A percentile compares a stretch with the other conserved stretches of the same genome.
Evolutionary conservation across 345 rosid genomes (phyloP).

Genomic region (Rubroshorea leprosula): DNA sequence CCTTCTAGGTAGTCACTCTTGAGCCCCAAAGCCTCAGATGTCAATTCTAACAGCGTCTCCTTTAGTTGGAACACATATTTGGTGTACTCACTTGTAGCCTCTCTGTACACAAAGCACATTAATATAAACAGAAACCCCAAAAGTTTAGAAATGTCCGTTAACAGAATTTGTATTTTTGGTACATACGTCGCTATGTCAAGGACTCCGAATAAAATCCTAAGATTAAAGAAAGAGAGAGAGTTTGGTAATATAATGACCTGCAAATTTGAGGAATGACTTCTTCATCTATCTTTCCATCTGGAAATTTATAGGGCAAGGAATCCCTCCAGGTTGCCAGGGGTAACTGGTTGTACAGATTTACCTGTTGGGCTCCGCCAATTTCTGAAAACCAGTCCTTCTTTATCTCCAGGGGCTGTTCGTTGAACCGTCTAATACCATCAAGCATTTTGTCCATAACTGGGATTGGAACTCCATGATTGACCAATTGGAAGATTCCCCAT

Average conservation of each 20-base stretch:
- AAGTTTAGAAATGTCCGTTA: too few species aligned
- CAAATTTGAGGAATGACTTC: slow-evolving; percentile 26
- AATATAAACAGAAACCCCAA: too few species aligned
- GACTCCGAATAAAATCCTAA: too few species aligned
- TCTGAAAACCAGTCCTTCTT: slow-evolving; percentile 36
- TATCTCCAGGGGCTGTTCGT: slow-evolving; percentile 28
- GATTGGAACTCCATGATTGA: too few species aligned
- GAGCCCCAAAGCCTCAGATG: slow-evolving; percentile 41
- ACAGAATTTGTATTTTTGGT: too few species aligned
- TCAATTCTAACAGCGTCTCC: slow-evolving; percentile 21
- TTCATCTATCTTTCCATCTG: slow-evolving; percentile 27
- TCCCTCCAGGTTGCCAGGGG: slow-evolving; percentile 32
- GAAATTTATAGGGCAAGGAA: slow-evolving; percentile 28
- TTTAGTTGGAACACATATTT: slow-evolving; percentile 21
- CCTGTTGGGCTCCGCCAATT: slow-evolving; percentile 19
- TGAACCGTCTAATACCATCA: slow-evolving; percentile 27
- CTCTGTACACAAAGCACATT: slow-evolving; percentile 13
- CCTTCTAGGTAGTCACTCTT: slow-evolving; percentile 20
- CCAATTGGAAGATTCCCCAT: too few species aligned
- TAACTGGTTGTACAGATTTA: not conserved
- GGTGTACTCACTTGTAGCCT: slow-evolving; percentile 28
- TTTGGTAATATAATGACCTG: slow-evolving; percentile 25
- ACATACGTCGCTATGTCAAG: too few species aligned
- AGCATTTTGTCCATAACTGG: too few species aligned
- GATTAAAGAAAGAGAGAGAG: too few species aligned